Evolutionary conservation across 2,329 filamentous ascomycete genomes (phyloP).

Genomic region (Calonectria ilicicola): DNA sequence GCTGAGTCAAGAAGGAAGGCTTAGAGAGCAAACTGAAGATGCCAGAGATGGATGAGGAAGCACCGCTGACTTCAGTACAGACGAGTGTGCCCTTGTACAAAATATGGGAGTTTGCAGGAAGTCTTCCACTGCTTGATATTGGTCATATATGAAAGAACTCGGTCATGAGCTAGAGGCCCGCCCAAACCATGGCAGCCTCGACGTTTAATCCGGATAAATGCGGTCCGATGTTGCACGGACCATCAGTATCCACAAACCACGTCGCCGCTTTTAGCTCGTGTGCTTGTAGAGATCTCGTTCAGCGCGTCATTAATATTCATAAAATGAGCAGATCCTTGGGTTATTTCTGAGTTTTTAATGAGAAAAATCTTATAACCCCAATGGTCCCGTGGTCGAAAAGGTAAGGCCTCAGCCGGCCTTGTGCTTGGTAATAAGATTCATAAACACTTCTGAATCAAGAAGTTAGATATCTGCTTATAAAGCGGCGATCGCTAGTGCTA

Average conservation of each 20-base stretch:
- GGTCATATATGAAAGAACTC: not conserved
- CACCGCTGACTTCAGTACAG: not conserved
- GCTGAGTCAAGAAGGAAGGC: not conserved
- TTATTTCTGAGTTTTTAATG: too few species aligned
- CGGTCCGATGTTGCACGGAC: not conserved
- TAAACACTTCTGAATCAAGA: too few species aligned
- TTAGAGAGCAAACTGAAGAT: not conserved
- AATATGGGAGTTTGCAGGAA: not conserved
- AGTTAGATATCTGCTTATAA: not conserved
- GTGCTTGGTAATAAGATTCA: too few species aligned
- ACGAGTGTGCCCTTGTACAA: too few species aligned
- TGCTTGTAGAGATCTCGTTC: too few species aligned
- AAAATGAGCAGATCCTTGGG: too few species aligned
- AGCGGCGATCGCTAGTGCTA: not conserved
- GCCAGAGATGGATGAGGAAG: not conserved
- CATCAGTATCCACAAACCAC: not conserved
- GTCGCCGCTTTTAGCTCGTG: not conserved
- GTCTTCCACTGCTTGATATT: not conserved
- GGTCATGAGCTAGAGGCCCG: not conserved
- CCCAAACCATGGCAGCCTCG: not conserved
- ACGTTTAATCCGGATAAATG: conserved; percentile 9
- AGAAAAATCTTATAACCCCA: too few species aligned
- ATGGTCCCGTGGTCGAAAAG: too few species aligned
- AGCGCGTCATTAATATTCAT: too few species aligned
- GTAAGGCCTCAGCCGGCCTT: too few species aligned